These are phyloP conservation scores for Fusarium longipes DNA, from an alignment of 2,329 filamentous ascomycete species.

Conservation along the genomic window DNA sequence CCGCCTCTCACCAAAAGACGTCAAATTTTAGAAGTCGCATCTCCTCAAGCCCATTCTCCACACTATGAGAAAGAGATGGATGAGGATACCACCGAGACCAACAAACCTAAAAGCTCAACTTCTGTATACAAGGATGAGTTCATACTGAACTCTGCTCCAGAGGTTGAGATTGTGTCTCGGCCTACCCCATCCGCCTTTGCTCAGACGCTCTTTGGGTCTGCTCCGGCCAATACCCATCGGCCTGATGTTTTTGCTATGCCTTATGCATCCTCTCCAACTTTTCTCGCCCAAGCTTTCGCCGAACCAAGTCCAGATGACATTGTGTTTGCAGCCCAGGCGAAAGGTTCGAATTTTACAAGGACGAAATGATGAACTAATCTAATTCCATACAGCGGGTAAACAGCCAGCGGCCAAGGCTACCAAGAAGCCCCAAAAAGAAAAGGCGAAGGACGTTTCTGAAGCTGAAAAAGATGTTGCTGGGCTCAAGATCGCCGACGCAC, in stretches of 20 bases:
- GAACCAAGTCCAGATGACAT: slow-evolving; percentile 92
- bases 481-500: slow-evolving; percentile 62
- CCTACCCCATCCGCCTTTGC: slow-evolving; percentile 67
- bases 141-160: slow-evolving; percentile 3
- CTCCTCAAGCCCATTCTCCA: not conserved
- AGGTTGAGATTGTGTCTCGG: slow-evolving; percentile 8
- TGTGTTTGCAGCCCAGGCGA: slow-evolving; percentile 86
- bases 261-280: slow-evolving; percentile 61
- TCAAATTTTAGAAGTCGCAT: slow-evolving; percentile 19
- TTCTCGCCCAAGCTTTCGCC: slow-evolving; percentile 74
- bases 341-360: slow-evolving; percentile 77
- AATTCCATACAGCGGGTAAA: slow-evolving; percentile 65
- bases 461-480: slow-evolving; percentile 48
- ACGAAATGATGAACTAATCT: slow-evolving; percentile 64
- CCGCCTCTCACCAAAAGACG: slow-evolving; percentile 37
- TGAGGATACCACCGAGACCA: not conserved
- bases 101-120: not conserved
- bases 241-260: slow-evolving; percentile 58
- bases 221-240: slow-evolving; percentile 48
- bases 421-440: slow-evolving; percentile 57
- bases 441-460: slow-evolving; percentile 49
- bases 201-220: slow-evolving; percentile 61
- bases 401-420: slow-evolving; percentile 56
- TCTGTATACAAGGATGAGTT: not conserved
- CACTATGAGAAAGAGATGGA: not conserved